These are phyloP conservation scores for Phytophthora hybrid DNA, from an alignment of 352 stramenopile genomes.

Conservation along the genomic window DNA sequence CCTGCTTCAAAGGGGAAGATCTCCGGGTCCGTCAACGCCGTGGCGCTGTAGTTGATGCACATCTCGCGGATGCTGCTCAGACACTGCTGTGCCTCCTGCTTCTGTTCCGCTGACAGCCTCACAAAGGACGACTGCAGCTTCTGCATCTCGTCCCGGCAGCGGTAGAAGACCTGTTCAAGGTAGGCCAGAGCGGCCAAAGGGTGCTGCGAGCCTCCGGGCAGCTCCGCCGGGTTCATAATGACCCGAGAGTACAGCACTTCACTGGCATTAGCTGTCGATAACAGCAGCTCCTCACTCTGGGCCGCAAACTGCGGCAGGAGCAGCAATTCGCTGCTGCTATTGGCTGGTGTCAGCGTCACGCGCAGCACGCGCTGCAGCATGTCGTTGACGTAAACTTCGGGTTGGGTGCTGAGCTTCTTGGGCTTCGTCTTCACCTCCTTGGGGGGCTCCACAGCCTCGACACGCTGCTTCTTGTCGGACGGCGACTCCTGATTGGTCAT, in stretches of 20 bases:
- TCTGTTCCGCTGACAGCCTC: conserved; percentile 53
- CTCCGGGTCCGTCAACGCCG: conserved; percentile 81
- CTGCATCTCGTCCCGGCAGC: conserved; percentile 73
- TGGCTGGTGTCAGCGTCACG: conserved; percentile 59
- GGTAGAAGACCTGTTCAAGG: conserved; percentile 81
- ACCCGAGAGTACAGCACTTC: conserved; percentile 83
- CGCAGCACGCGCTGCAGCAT: conserved; percentile 76
- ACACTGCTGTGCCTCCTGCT: conserved; percentile 60
- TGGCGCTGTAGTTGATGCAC: conserved; percentile 90
- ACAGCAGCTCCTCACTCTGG: conserved; percentile 35
- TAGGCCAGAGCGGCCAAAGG: conserved; percentile 73
- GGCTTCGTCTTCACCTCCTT: conserved; percentile 45
- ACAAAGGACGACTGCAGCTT: conserved; percentile 75
- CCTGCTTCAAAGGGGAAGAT: conserved; percentile 83
- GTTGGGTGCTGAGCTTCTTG: conserved; percentile 44
- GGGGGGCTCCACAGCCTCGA: conserved; percentile 12
- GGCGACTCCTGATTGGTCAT: conserved; percentile 30
- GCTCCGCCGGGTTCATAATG: conserved; percentile 57
- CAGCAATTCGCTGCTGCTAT: conserved; percentile 37
- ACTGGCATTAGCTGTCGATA: conserved; percentile 54
- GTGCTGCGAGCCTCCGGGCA: conserved; percentile 60
- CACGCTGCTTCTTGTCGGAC: conserved; percentile 32
- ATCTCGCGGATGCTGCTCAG: conserved; percentile 70
- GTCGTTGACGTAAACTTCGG: conserved; percentile 77
- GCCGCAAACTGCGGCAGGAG: conserved; percentile 51